Evolutionary conservation across 1,284 basidiomycete species (phyloP).

Genomic region (Retiboletus flavoniger): DNA sequence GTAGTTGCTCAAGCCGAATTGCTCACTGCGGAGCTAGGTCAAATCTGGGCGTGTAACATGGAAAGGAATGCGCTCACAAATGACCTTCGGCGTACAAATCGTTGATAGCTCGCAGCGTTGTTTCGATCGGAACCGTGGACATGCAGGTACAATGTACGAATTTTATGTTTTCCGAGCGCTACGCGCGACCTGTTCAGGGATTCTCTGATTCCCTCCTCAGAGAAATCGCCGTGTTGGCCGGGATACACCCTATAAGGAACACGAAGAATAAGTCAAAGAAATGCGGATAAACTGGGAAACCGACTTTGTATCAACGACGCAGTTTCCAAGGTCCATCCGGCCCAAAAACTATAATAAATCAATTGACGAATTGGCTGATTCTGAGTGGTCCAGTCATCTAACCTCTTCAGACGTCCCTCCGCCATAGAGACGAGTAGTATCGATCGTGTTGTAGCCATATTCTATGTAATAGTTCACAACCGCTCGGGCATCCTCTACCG

Average conservation of each 20-base stretch:
- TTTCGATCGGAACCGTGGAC: conserved; percentile 29
- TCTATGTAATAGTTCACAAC: conserved; percentile 24
- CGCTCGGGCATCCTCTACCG: conserved; percentile 22
- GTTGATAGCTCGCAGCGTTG: conserved; percentile 41
- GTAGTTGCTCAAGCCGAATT: conserved; percentile 47
- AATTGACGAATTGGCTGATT: not conserved
- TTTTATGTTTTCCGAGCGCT: conserved; percentile 24
- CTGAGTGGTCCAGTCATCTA: not conserved
- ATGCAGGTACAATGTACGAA: conserved; percentile 32
- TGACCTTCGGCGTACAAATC: conserved; percentile 40
- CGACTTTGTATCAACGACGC: conserved; percentile 33
- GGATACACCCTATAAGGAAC: conserved; percentile 23
- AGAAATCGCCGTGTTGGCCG: conserved; percentile 23
- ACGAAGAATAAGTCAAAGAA: not conserved
- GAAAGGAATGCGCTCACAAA: conserved; percentile 34
- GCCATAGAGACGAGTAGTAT: conserved; percentile 33
- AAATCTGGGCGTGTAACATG: conserved; percentile 13
- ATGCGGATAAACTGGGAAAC: not conserved
- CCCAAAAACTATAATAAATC: conserved; percentile 21
- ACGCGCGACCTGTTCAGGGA: conserved; percentile 29
- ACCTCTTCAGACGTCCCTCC: conserved; percentile 35
- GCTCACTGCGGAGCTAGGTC: conserved; percentile 34
- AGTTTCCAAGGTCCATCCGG: conserved; percentile 26
- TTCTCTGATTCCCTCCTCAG: conserved; percentile 21
- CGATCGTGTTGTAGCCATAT: conserved; percentile 28